Conservation (phyloP, 106 monocot species). For the Dendrobium nobile region DNA sequence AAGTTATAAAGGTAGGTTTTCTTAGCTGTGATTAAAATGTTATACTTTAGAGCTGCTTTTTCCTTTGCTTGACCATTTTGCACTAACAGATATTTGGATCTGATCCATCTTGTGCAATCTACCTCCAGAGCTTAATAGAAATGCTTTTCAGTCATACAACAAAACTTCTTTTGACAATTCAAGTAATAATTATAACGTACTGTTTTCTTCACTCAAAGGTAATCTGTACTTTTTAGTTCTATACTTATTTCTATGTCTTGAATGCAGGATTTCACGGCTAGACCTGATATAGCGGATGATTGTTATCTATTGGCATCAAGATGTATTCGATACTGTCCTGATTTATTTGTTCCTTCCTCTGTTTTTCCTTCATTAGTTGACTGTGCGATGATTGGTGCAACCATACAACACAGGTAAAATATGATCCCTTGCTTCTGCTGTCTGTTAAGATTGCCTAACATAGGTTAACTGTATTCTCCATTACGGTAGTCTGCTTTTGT, state of each 20-base stretch:
- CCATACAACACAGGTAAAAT: constrained; percentile 75
- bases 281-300: constrained; percentile 94
- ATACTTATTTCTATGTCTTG: background rate
- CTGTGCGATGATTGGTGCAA: constrained; percentile 78
- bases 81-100: constrained; percentile 80
- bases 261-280: constrained; percentile 83
- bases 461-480: background rate
- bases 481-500: background rate
- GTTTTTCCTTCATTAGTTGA: constrained; percentile 63
- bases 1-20: constrained; percentile 83
- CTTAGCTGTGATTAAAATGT: background rate
- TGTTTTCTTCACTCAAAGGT: background rate
- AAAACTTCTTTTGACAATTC: constrained; percentile 67
- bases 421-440: background rate
- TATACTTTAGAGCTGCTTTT: constrained; percentile 9
- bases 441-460: background rate
- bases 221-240: background rate
- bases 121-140: constrained; percentile 70
- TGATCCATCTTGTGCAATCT: constrained; percentile 74
- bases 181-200: constrained; percentile 31
- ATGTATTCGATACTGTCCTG: constrained; percentile 93
- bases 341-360: constrained; percentile 70
- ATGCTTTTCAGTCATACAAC: constrained; percentile 78
- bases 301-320: constrained; percentile 94
- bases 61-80: constrained; percentile 5